Percentiles rank a stretch among this genome's conserved stretches.
Evolutionary conservation across 805 yeast species (phyloP).

Genomic region (Wickerhamiella galacta): DNA sequence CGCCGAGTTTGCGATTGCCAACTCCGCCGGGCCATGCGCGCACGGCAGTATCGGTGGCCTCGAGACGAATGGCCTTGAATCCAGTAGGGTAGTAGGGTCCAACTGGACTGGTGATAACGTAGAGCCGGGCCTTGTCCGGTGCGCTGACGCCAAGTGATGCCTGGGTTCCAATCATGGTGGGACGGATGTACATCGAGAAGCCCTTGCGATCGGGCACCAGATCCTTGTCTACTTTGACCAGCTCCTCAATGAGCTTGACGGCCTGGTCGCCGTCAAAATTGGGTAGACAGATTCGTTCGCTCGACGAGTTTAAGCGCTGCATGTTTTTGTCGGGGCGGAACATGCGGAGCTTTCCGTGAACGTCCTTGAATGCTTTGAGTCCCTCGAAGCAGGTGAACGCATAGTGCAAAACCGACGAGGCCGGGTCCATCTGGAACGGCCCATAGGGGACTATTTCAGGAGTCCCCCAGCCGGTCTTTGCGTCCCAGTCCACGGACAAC

Average conservation of each 20-base stretch:
- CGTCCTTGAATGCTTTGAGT: constrained; percentile 69
- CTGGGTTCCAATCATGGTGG: constrained; percentile 87
- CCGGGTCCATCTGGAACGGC: constrained; percentile 62
- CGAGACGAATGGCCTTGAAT: constrained; percentile 84
- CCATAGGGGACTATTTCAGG: constrained; percentile 83
- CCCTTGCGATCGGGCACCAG: constrained; percentile 79
- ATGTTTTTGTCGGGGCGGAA: constrained; percentile 88
- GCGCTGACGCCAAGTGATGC: constrained; percentile 73
- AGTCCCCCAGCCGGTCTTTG: constrained; percentile 64
- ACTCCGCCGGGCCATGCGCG: constrained; percentile 99
- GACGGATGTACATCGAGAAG: constrained; percentile 83
- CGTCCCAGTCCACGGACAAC: constrained; percentile 73
- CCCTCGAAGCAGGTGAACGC: constrained; percentile 95
- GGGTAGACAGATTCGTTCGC: constrained; percentile 79
- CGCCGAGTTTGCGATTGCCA: constrained; percentile 93
- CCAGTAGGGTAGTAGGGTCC: constrained; percentile 95
- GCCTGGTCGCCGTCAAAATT: constrained; percentile 66
- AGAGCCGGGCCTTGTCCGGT: constrained; percentile 70
- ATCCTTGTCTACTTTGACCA: constrained; percentile 54
- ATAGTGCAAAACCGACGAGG: constrained; percentile 82
- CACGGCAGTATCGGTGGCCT: constrained; percentile 89
- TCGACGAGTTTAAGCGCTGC: constrained; percentile 78
- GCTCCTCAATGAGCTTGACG: constrained; percentile 56
- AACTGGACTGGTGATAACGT: constrained; percentile 84
- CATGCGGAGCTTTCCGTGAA: constrained; percentile 45